Percentiles rank a stretch among this genome's conserved stretches.
Evolutionary conservation across 2,329 filamentous ascomycete species (phyloP).

Genomic region (Hypoxylon rubiginosum): DNA sequence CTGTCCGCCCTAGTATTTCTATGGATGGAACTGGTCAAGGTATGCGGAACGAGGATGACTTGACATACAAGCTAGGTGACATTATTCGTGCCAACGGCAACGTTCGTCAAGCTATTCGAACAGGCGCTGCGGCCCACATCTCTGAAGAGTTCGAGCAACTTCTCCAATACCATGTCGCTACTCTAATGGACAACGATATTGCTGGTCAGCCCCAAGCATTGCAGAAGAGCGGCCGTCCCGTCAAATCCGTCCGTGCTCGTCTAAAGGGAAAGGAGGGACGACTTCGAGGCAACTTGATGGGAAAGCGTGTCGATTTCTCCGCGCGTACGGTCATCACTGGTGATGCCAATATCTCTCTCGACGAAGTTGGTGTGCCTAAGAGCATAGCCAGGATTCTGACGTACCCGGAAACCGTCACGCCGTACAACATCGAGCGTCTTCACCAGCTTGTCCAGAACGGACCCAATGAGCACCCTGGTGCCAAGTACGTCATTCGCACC

Average conservation of each 20-base stretch:
- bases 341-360: constrained; percentile 94
- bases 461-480: constrained; percentile 94
- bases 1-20: constrained; percentile 95
- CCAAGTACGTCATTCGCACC: constrained; percentile 94
- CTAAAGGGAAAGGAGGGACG: constrained; percentile 99
- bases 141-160: constrained; percentile 90
- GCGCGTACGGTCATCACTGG: constrained; percentile 99
- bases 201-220: constrained; percentile 93
- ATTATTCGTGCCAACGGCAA: constrained; percentile 98
- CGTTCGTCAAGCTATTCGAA: constrained; percentile 88
- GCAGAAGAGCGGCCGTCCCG: constrained; percentile 95
- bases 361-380: constrained; percentile 96
- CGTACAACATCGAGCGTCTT: constrained; percentile 96
- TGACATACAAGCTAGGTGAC: constrained; percentile 99
- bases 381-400: constrained; percentile 94
- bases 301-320: constrained; percentile 99
- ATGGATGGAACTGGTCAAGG: constrained; percentile 95
- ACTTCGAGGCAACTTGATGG: constrained; percentile 98
- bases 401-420: constrained; percentile 96
- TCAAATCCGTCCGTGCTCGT: constrained; percentile 96
- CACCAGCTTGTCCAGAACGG: constrained; percentile 92
- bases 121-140: constrained; percentile 93
- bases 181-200: constrained; percentile 99
- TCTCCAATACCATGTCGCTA: constrained; percentile 97
- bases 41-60: constrained; percentile 95